Base-by-base conservation (phyloP, 1,139 yeast genomes). In the Blastobotrys proliferans region DNA sequence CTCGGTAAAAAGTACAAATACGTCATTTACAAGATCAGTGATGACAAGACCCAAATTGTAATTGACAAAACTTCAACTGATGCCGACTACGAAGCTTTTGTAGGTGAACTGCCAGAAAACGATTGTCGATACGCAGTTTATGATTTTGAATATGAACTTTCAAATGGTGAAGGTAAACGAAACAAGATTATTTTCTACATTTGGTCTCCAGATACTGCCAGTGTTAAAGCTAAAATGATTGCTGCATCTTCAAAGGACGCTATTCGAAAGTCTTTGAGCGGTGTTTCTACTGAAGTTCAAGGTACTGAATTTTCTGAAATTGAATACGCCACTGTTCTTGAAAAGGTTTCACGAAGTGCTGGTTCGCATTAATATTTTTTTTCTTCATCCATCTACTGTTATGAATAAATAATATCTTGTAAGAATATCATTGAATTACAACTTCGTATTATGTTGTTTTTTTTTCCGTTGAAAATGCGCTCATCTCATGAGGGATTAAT, bases 141-240 rank as follows among this genome's bases (percentile, higher is more conserved):
- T 70, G 97, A 90, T 70, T 90, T 92, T 59, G 97, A 90, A 70
- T 92, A 88, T 69, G 96, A 88, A 66, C 73, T 86, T 52, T 79
- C 85, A 55, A 79, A 79, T 39, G 92, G 88, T 57, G 97, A 92
- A 70, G 98, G 98, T 64, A 87, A 87, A 76, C 84, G 75, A 75
- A 82, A 90, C 62, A 92, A 92, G 77, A 84, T 92, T 61, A 82
- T 90, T 49, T 92, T 92, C 72, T 84, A 68, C 74, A 83, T 94
- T 56, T 92, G 99, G 99, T 81, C 97, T 51, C 98, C 98, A 61
- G 98, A 94, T 66, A 84, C 94, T 50, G 96, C 97, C 43, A 87
- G 94, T 51, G 81, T 94, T 60, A 84, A 62, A 60, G 68, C 94
- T 59, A 92, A 92, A 83, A 94, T 92, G 98, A 85, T 90, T 50